Percentiles rank a stretch among this genome's conserved stretches.
phyloP scores from a whole-genome alignment of 2,329 filamentous ascomycete genomes.

The Bipolaris victoriae region DNA sequence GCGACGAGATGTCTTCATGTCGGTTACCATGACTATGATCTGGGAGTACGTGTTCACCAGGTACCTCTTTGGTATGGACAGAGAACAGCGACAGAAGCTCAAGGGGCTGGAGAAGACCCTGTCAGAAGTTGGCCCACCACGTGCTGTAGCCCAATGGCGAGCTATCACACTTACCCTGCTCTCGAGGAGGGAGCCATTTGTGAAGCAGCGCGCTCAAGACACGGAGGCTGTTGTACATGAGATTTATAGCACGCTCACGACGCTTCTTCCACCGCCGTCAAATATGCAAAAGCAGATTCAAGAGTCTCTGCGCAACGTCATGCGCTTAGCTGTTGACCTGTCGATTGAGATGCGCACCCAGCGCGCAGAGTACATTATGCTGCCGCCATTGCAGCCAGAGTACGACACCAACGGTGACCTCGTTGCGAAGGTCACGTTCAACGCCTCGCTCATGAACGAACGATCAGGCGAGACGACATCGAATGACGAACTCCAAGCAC shows the following conservation, averaged over 20 bases:
- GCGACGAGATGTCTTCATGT: conserved; percentile 96
- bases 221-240: conserved; percentile 95
- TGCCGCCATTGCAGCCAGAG: conserved; percentile 90
- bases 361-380: conserved; percentile 97
- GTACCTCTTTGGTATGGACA: conserved; percentile 98
- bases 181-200: conserved; percentile 78
- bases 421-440: conserved; percentile 85
- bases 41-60: conserved; percentile 99
- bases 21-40: conserved; percentile 97
- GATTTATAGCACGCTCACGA: conserved; percentile 81
- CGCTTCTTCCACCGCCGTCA: conserved; percentile 83
- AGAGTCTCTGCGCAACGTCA: conserved; percentile 82
- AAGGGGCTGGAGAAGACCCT: conserved; percentile 94
- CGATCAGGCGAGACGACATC: conserved; percentile 72
- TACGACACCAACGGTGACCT: conserved; percentile 94
- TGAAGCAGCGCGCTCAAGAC: conserved; percentile 81
- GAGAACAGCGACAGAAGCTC: conserved; percentile 95
- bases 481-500: conserved; percentile 80
- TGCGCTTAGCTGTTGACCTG: conserved; percentile 85
- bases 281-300: conserved; percentile 81
- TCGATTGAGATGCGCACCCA: conserved; percentile 98
- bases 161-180: conserved; percentile 92
- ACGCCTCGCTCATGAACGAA: conserved; percentile 93
- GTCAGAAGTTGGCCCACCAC: conserved; percentile 78
- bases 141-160: conserved; percentile 96